phyloP scores from a whole-genome alignment of 2,329 filamentous ascomycete species.

The Davidsoniella eucalypti region DNA sequence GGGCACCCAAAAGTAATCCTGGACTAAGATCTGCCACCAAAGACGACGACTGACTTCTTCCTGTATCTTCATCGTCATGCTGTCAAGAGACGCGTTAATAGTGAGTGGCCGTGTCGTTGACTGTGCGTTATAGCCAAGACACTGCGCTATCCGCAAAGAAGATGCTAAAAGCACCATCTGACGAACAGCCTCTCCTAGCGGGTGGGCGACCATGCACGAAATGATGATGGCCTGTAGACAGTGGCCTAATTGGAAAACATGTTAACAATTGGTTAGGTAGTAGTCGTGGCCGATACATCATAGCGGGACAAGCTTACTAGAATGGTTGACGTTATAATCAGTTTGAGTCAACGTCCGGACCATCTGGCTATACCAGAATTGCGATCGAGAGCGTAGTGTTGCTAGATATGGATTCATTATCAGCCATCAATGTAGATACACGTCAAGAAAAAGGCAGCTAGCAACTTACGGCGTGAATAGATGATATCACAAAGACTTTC shows the following conservation, averaged over 20 bases:
- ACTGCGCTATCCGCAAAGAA: constrained; percentile 10
- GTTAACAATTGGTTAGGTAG: neutral
- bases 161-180: constrained; percentile 11
- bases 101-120: neutral
- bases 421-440: neutral
- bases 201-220: constrained; percentile 12
- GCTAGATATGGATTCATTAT: neutral
- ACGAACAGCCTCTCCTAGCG: constrained; percentile 9
- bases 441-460: neutral
- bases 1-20: constrained; percentile 12
- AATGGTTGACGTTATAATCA: constrained; percentile 7
- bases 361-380: constrained; percentile 8
- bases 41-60: constrained; percentile 9
- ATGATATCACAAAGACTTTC: neutral
- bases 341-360: neutral
- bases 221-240: constrained; percentile 11
- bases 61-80: neutral
- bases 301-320: neutral
- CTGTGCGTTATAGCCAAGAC: constrained; percentile 5
- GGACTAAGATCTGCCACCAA: constrained; percentile 12
- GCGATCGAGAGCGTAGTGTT: neutral
- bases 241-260: neutral
- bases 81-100: neutral
- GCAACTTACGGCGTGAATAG: neutral
- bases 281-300: neutral